Evolutionary conservation across 2,329 filamentous ascomycete genomes (phyloP), one percentile per base, ranked within the genome.

Genomic region (Leptodontidium sp.): DNA sequence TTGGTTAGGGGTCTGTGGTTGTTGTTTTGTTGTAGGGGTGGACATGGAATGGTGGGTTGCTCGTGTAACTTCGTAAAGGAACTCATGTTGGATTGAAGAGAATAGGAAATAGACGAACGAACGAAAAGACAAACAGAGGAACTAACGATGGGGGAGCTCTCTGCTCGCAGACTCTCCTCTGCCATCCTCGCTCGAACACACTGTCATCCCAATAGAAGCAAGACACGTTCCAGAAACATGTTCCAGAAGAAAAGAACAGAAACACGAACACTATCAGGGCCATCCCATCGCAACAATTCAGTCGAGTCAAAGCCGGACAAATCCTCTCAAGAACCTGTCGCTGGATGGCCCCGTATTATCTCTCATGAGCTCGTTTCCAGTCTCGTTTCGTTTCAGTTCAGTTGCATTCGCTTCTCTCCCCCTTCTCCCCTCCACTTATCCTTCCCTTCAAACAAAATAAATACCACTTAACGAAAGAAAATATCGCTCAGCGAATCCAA

Each of bases 301-400:
- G 55, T 38, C 32, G 24, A 35, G 35, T 58, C 55, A 59, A 59
- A 43, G n/a, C 14, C n/a, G 3, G 9, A 50, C n/a, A 32, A 32
- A 32, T 6, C 55, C 35, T 15, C 35, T 24, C 32, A 24, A 59
- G 26, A 29, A 59, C 8, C n/a, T 45, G 57, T 45, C 57, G 12
- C 26, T 35, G 21, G 6, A 32, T 32, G 29, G 29, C 12, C n/a
- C 38, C 21, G 57, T 21, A 11, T 43, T 12, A 40, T 38, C 43
- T 8, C 21, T 43, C 38, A 29, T 38, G n/a, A 50, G n/a, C 21
- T 59, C 38, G 35, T 59, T 58, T 59, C n/a, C 35, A 29, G 21
- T 32, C 21, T 43, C 43, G 57, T 59, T 59, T 59, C 38, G 57
- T 59, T 59, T 59, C 38, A 59, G 24, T 15, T 29, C 35, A 7